Evolutionary conservation across 331 rosid genomes (phyloP), one percentile per base, ranked within the genome.

Genomic region (Pyracantha coccinea): DNA sequence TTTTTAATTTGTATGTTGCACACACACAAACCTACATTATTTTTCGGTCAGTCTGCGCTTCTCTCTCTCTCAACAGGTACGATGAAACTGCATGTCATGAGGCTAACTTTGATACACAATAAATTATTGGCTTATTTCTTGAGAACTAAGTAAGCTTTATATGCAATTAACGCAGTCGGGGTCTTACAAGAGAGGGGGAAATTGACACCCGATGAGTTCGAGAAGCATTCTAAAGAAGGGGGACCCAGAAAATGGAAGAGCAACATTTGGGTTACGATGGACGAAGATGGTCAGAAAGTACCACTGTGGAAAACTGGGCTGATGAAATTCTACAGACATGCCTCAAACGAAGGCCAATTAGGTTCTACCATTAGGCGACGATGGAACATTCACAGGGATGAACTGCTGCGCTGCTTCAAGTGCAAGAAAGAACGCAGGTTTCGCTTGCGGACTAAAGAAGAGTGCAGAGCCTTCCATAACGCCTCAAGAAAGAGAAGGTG

Each of bases 401-500:
- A 87, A 69, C 85, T 85, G 71, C 17, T 87, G 8, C 9, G 28
- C 2, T 87, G 89, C 21, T 72, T 75, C 0, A 24, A 4, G 2
- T 89, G 91, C 68, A 17, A 41, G 1, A 89, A 81, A 33, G 71
- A 66, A 9, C 88, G 88, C 31, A 82, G 88, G 68, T 89, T 87
- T 63, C 86, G 72, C 32, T 83, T 78, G 3, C 72, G 68, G 1
- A 60, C 9, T 1, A 38, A 44, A 17, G 70, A 68, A 2, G 78
- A 84, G 7, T 75, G 83, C 41, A 58, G 55, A 4, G 6, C 57
- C 23, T 84, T 80, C 58, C 92, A 89, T 72, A 78, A 71, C 38
- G 87, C 90, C 2, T 2, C 71, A 19, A 45, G 31, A 4, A 68
- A 72, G 23, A 57, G 28, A 19, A 68, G 4, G 1, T 89, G 92